Base-by-base conservation (phyloP, 2,329 filamentous ascomycete species). In the Alternaria sp. region DNA sequence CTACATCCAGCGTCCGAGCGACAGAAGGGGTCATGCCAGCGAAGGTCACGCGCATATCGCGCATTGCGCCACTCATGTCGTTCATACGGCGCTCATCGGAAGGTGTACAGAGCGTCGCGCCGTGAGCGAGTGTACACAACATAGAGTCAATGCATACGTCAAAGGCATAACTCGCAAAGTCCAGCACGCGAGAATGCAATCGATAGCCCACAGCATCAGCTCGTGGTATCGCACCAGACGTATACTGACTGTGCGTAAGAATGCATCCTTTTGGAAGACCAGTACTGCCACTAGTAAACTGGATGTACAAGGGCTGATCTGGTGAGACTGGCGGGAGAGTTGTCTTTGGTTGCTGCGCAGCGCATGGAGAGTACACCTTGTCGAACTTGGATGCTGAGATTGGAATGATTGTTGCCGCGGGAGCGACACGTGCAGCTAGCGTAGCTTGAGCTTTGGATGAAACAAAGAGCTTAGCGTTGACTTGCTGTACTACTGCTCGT, bases 81-180 rank as follows among this genome's bases (percentile, higher is more conserved):
- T 83, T 83, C 61, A 84, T 74, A 3, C 83, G 79, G 18, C 83
- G 80, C 16, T 84, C 79, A 41, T 85, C 83, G 16, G 80, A 76
- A 7, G 74, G 75, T 4, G 75, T 77, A 57, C 77, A 79, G 1
- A 78, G 67, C 8, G 76, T 78, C 5, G 66, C 76, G 1, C 77
- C 77, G 28, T 72, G 64, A 0, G 74, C 67, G 12, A 77, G 69
- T 3, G 76, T 77, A 45, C 70, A 76, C 2, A 79, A 66, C 71
- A 78, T 79, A 0, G 74, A 76, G 53, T 78, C 74, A 11, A 79
- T 73, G 34, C 71, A 73, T 3, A 78, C 74, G 57, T 79, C 77
- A 48, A 79, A 79, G n/a, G 74, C 75, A 46, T 79, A 77, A 53
- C 74, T 75, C 5, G 76, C 76, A 49, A 79, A 79, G 28, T 79